Conservation (phyloP, 148 eudicot species). For the Spergularia marina region DNA sequence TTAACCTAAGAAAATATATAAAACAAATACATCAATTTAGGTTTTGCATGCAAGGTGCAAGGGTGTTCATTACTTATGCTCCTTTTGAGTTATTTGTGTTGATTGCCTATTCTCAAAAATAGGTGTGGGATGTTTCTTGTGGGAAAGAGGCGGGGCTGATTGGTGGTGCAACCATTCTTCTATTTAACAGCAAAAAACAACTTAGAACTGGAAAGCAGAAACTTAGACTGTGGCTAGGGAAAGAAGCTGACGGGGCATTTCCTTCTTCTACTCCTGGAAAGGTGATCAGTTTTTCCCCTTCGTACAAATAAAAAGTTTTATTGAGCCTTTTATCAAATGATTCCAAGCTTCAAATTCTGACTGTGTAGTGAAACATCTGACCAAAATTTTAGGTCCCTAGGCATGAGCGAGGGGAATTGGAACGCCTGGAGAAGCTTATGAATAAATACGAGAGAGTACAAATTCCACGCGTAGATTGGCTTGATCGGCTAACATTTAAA, state of each 20-base stretch:
- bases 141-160: slow-evolving; percentile 77
- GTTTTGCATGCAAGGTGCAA: background rate
- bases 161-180: slow-evolving; percentile 95
- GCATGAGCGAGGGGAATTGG: slow-evolving; percentile 93
- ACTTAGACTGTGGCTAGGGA: slow-evolving; percentile 82
- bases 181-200: slow-evolving; percentile 91
- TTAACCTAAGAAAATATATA: too few species aligned
- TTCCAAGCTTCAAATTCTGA: slow-evolving; percentile 14
- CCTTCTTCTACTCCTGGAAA: slow-evolving; percentile 89
- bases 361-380: background rate
- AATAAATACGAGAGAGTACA: slow-evolving; percentile 96
- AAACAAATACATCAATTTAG: background rate
- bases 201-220: slow-evolving; percentile 95
- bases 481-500: slow-evolving; percentile 88
- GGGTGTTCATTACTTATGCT: background rate
- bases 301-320: background rate
- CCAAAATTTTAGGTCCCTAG: slow-evolving; percentile 65
- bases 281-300: slow-evolving; percentile 34
- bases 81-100: background rate
- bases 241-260: slow-evolving; percentile 88
- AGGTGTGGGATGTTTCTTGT: slow-evolving; percentile 97
- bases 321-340: slow-evolving; percentile 6
- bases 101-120: slow-evolving; percentile 9
- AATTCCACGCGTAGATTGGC: slow-evolving; percentile 97
- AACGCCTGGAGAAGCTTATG: slow-evolving; percentile 92